phyloP scores from a whole-genome alignment of 768 basidiomycete genomes.

The Clitopilus passeckerianus region DNA sequence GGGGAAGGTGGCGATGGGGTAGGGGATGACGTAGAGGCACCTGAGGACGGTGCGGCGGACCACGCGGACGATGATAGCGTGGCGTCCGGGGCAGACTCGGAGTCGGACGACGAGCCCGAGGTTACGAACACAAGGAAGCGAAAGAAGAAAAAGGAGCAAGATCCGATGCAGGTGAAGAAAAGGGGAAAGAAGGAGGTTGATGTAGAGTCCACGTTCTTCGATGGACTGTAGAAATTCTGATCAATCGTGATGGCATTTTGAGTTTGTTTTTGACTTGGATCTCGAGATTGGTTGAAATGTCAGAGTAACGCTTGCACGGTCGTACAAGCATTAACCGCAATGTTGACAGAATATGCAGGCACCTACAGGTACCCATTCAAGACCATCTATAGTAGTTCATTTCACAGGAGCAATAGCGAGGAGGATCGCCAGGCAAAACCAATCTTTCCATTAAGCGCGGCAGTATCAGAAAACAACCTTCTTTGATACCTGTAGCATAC shows the following conservation, averaged over 20 bases:
- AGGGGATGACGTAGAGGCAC: constrained; percentile 14
- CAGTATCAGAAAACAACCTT: no score
- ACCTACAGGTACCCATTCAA: no score
- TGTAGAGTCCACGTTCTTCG: constrained; percentile 61
- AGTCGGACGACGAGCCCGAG: constrained; percentile 20
- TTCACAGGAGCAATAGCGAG: no score
- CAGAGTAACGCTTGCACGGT: not conserved
- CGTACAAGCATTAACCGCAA: not conserved
- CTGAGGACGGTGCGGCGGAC: constrained; percentile 12
- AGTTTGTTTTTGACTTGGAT: not conserved
- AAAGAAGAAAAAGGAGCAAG: constrained; percentile 52
- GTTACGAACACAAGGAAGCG: constrained; percentile 39
- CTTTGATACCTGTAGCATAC: not conserved
- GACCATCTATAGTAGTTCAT: no score
- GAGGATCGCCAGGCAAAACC: no score
- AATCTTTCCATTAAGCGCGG: no score
- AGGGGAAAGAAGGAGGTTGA: constrained; percentile 58
- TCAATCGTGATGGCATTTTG: not conserved
- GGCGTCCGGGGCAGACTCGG: constrained; percentile 16
- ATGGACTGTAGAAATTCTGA: constrained; percentile 40
- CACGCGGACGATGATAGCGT: constrained; percentile 2
- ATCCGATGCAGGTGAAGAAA: constrained; percentile 41
- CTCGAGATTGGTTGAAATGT: not conserved
- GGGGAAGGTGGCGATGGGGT: constrained; percentile 14
- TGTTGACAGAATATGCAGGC: not conserved